Evolutionary conservation across 2,329 filamentous ascomycete species (phyloP), one percentile per base, ranked within the genome.

Genomic region (Huntiella savannae): DNA sequence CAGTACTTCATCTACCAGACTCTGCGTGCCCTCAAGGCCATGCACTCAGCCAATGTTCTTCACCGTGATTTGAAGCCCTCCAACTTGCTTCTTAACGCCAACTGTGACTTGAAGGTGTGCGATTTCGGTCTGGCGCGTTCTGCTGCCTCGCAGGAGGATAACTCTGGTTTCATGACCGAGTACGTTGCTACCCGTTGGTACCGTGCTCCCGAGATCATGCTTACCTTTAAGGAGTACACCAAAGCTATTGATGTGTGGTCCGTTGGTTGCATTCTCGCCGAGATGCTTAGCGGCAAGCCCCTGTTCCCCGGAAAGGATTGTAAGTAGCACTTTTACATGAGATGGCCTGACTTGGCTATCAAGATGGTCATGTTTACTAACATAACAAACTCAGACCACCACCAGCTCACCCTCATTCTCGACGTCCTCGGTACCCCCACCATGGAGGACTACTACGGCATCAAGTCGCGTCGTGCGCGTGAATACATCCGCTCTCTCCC

Each of bases 161-260:
- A 98, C 66, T 95, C 88, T n/a, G 91, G 91, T 16, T 98, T 98
- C 75, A 98, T 98, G 91, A 98, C 91, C 12, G 91, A 98, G 92
- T 98, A 98, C 61, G 91, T 98, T 48, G 91, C 91, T 44, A 98
- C 91, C 40, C 80, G 91, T 58, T 98, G 91, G 91, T 98, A 98
- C 66, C 86, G 91, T 63, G 91, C 91, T 4, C 91, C 91, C 3
- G 91, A 98, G 62, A 98, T 98, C 63, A 98, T 98, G 91, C 80
- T 98, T 67, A 98, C 91, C 10, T 98, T 96, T 71, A 96, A 98
- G 69, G 91, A 98, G 66, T 98, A 98, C 68, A 98, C 91, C 56
- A 98, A 96, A 66, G 91, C 91, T 38, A 98, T 98, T 59, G 91
- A 98, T 59, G 87, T 98, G 8, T 98, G 91, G 91, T 95, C 87